Base-by-base conservation (phyloP, 441 rosid species). In the Gossypium gossypioides region DNA sequence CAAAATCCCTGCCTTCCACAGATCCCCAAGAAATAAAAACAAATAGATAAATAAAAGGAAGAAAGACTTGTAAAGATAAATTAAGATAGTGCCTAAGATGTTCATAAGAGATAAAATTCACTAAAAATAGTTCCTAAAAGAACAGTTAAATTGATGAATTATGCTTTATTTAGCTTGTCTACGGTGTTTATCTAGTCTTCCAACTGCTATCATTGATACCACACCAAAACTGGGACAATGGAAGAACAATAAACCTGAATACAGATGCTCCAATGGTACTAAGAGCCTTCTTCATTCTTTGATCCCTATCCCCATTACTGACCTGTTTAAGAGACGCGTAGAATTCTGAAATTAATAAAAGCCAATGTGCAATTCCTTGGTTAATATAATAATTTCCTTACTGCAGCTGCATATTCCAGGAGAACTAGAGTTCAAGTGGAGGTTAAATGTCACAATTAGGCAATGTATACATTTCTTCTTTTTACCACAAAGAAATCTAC, bases 181-280 rank as follows among this genome's bases (percentile, higher is more conserved):
- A 15, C 10, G 2, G 24, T 68, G 15, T 15, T 50, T 48, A 48
- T 67, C 71, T 16, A 50, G 55, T 44, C 55, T 46, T 65, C 69
- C 34, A 3, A 42, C 19, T 5, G 34, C 2, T 21, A 65, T 9
- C 40, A 67, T 25, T 48, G 42, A 67, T 48, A 25, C 59, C 59
- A 68, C 16, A 51, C 25, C 25, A 51, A 51, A 25, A 68, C 32
- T 10, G 16, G 16, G 27, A 16, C 15, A 67, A 15, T 3, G 8
- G 50, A 32, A 40, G 7, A 55, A 64, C 40, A 73, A 59, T 78
- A 68, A 61, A 89, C 94, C 94, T 89, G 86, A 89, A 89, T 51
- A 89, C 91, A 13, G 94, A 89, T 78, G 88, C 94, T 72, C 94
- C 94, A 87, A 89, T 87, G 66, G 94, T 87, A 80, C 82, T 71